These are phyloP conservation scores for Fraxinus latifolia DNA, from an alignment of 305 asterid species.

Conservation along the genomic window DNA sequence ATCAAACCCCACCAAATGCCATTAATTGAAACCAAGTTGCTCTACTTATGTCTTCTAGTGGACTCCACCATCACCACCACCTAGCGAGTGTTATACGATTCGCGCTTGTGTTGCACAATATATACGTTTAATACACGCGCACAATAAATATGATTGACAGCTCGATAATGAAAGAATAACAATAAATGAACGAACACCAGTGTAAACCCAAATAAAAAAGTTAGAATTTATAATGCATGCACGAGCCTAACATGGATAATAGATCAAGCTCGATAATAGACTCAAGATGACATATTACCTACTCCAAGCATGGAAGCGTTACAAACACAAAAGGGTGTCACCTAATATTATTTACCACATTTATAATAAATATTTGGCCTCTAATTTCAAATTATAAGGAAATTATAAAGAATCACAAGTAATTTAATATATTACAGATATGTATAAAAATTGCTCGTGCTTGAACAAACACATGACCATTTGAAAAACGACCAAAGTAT, in stretches of 20 bases:
- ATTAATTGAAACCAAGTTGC: slow-evolving; percentile 29
- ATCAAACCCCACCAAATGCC: slow-evolving; percentile 42
- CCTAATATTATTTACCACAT: neutral
- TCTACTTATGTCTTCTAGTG: slow-evolving; percentile 24
- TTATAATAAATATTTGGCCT: neutral
- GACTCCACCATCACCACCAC: slow-evolving; percentile 22
- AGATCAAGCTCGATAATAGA: neutral
- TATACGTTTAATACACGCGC: neutral
- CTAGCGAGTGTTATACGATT: neutral
- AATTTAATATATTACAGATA: neutral
- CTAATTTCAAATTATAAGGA: neutral
- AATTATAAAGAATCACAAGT: too few relatives aligned
- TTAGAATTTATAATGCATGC: neutral
- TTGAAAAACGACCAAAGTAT: neutral
- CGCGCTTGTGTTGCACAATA: neutral
- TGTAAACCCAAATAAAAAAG: neutral
- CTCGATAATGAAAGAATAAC: neutral
- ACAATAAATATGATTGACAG: neutral
- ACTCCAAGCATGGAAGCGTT: neutral
- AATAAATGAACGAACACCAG: neutral
- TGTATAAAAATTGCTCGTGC: neutral
- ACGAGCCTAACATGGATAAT: neutral
- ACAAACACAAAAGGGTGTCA: neutral
- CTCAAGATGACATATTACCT: neutral
- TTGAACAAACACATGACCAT: neutral